These are phyloP conservation scores for Vitis rupestris DNA, from an alignment of 164 flowering plant species.

Conservation along the genomic window DNA sequence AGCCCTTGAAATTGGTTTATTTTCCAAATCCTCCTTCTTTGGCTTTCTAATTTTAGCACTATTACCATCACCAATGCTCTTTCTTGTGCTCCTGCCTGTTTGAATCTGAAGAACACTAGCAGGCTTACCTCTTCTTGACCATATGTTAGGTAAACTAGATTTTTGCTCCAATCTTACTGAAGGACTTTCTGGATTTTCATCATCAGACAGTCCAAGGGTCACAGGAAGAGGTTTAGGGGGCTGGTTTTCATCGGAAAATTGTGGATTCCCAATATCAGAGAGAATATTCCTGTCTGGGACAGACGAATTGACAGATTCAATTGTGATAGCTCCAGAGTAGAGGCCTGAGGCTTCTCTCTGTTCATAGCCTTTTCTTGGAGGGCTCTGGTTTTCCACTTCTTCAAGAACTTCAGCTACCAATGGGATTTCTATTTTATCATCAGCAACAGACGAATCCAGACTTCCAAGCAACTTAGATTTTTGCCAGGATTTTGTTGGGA, in stretches of 20 bases:
- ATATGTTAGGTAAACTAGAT: conserved; percentile 27
- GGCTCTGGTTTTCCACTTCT: not conserved
- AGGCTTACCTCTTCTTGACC: conserved; percentile 67
- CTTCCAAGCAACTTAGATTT: no score
- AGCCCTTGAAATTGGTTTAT: conserved; percentile 19
- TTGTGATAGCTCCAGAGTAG: not conserved
- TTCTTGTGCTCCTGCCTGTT: conserved; percentile 30
- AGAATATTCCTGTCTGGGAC: conserved; percentile 3
- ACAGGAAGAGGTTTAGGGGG: conserved; percentile 6
- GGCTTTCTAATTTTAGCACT: conserved; percentile 9
- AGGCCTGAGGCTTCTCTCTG: not conserved
- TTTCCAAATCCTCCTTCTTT: conserved; percentile 12
- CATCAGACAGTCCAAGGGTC: conserved; percentile 9
- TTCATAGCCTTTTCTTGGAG: not conserved
- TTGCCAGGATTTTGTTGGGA: conserved; percentile 5
- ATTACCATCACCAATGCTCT: conserved; percentile 1
- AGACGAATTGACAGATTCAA: not conserved
- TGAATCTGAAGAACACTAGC: conserved; percentile 38
- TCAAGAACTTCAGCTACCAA: conserved; percentile 1
- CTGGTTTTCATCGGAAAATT: conserved; percentile 14
- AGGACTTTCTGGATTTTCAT: conserved; percentile 27
- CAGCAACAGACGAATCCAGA: conserved; percentile 7
- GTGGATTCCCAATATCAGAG: conserved; percentile 5
- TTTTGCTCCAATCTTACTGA: conserved; percentile 19
- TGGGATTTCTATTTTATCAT: not conserved